Evolutionary conservation across 352 stramenopile genomes (phyloP), one percentile per base, ranked within the genome.

Genomic region (Ophiocytium majus): DNA sequence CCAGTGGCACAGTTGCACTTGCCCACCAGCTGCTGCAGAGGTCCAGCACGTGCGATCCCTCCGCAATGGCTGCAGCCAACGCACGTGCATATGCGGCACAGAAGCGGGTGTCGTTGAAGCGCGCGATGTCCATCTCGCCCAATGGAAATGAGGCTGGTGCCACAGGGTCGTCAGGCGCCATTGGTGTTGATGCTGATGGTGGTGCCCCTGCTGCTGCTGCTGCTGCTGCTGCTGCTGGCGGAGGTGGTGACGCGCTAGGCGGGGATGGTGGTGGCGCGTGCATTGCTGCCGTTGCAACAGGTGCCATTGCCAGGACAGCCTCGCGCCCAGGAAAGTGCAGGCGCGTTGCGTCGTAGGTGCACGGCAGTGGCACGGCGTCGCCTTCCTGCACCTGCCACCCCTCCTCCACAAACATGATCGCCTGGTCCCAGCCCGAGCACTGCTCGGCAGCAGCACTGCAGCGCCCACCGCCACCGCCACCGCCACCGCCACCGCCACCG

Each of bases 41-140:
- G 79, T 86, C 83, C 10, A 86, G 37, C 28, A 86, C 49, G 50
- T 32, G 35, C 63, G 32, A 34, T 28, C 63, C 35, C 17, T 33
- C 81, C 50, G 80, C 32, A 14, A 85, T 34, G 28, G 81, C 81
- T 43, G 49, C 28, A 17, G 35, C 83, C 37, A 81, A 66, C 36
- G 83, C 79, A 0, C 35, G 19, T 9, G 74, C 82, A 50, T 82
- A 50, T 37, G 79, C 78, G 17, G 32, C 1, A 78, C 83, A 79
- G 71, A 80, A 84, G 19, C 31, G 33, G n/a, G 49, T 63, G 35
- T 86, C 79, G 28, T 86, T 86, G 1, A 86, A 37, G 28, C 83
- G 50, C 0, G 83, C 83, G 31, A 86, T 5, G 34, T 86, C 83
- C 83, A 86, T 86, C 32, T 86, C 83, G 57, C 83, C 83, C 50